A percentile compares a stretch with the other conserved stretches of the same genome.
These are phyloP conservation scores for Penicillium herquei DNA, from an alignment of 495 filamentous ascomycete genomes.

Conservation along the genomic window DNA sequence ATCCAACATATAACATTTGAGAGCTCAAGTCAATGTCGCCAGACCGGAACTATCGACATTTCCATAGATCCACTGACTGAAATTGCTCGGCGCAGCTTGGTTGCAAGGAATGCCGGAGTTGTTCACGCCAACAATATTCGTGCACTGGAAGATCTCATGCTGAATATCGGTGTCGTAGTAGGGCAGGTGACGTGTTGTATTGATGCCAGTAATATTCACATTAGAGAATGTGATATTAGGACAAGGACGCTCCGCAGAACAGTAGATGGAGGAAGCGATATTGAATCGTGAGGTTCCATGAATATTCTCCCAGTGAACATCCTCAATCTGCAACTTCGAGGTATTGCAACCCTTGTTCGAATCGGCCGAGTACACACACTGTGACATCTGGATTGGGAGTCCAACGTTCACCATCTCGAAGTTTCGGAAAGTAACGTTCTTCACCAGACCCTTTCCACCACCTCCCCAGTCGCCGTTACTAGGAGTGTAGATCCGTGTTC, in stretches of 20 bases:
- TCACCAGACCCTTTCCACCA: conserved; percentile 35
- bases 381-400: conserved; percentile 57
- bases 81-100: conserved; percentile 21
- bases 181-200: conserved; percentile 15
- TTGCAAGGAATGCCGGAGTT: conserved; percentile 25
- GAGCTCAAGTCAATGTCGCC: conserved; percentile 7
- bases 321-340: conserved; percentile 44
- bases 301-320: conserved; percentile 56
- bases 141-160: conserved; percentile 22
- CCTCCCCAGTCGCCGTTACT: conserved; percentile 33
- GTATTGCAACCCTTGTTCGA: conserved; percentile 44
- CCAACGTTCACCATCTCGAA: conserved; percentile 45
- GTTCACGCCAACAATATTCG: conserved; percentile 20
- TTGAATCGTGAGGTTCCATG: conserved; percentile 55
- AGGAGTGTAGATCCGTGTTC: conserved; percentile 22
- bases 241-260: conserved; percentile 44
- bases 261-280: conserved; percentile 54
- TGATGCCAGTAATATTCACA: conserved; percentile 44
- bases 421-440: conserved; percentile 53
- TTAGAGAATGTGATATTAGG: conserved; percentile 46
- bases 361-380: conserved; percentile 53
- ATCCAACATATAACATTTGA: not conserved
- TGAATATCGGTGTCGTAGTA: conserved; percentile 18
- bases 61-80: conserved; percentile 18
- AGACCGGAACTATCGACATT: conserved; percentile 17